Evolutionary conservation across 345 rosid genomes (phyloP), one percentile per base, ranked within the genome.

Genomic region (Citrus sinensis): DNA sequence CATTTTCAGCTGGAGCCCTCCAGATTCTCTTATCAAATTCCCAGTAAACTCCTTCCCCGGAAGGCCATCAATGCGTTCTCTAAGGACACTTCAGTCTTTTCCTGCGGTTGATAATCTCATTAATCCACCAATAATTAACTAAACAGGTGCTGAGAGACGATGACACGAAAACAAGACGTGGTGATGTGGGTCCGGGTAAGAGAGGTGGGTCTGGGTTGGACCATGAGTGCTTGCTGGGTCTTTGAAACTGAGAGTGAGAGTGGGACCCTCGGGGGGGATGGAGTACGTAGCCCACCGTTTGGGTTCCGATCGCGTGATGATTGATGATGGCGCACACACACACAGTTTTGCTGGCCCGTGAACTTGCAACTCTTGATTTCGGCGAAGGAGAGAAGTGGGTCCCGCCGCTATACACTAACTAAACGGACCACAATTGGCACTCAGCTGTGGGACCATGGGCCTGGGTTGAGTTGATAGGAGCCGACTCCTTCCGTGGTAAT

Each of bases 251-350:
- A 58, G 70, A 62, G 60, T 42, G 46, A 27, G 6, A 10, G 77
- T 74, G 77, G 77, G 77, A 40, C 68, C 77, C 56, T 5, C 8
- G 6, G 58, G 51, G 51, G 34, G 6, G 7, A 13, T 70, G 74
- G 29, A 9, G 60, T 34, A 35, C 76, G 76, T 58, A 22, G 29
- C 49, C 66, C 9, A 13, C 40, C 5, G 59, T 62, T 24, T 5
- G 9, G 20, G 46, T 27, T 4, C 42, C 42, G 29, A 39, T 13
- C 39, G 74, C 58, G 74, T 70, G 59, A 70, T 46, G 73, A 70
- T 72, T 40, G 56, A 35, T 73, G 76, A 73, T 73, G 67, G 67
- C 67, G 0, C 34, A 1, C 20, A 22, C 72, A 13, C 72, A 13
- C 9, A 7, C 14, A 1, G 5, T 4, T 1, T 40, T 4, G 76